Conservation (phyloP, 495 filamentous ascomycete species). For the Rusavskia elegans region DNA sequence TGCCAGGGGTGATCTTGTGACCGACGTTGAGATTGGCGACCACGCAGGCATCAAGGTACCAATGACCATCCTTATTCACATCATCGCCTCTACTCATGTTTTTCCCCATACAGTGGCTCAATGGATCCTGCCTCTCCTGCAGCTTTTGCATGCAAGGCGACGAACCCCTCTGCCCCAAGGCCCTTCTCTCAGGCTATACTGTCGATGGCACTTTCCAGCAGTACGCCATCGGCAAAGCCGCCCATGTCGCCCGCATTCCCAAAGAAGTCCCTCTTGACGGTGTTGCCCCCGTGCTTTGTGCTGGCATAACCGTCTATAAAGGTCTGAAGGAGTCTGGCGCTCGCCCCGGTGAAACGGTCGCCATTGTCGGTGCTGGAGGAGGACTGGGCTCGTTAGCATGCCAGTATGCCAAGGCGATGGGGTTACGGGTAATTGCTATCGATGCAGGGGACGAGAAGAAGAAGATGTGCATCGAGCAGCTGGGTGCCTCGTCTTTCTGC, state of each 20-base stretch:
- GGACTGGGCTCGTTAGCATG: constrained; percentile 69
- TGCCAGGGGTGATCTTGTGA: constrained; percentile 55
- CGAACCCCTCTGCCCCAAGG: constrained; percentile 60
- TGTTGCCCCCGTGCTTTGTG: constrained; percentile 68
- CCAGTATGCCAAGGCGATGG: constrained; percentile 86
- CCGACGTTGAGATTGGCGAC: constrained; percentile 62
- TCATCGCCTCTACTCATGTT: neutral
- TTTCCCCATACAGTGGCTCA: constrained; percentile 44
- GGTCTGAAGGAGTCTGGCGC: constrained; percentile 71
- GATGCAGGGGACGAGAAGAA: constrained; percentile 68
- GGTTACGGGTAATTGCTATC: constrained; percentile 59
- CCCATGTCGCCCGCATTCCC: constrained; percentile 64
- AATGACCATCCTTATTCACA: neutral
- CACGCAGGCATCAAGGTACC: constrained; percentile 57
- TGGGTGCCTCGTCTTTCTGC: constrained; percentile 58
- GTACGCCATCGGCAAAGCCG: constrained; percentile 74
- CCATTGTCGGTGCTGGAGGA: constrained; percentile 79
- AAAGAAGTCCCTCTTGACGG: constrained; percentile 61
- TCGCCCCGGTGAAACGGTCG: constrained; percentile 60
- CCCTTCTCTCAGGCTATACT: constrained; percentile 71
- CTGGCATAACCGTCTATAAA: constrained; percentile 88
- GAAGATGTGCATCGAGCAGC: constrained; percentile 39
- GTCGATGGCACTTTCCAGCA: constrained; percentile 90
- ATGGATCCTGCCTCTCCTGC: constrained; percentile 65
- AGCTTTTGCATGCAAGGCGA: constrained; percentile 63